These are phyloP conservation scores for Labyrinthula sp. DNA, from an alignment of 352 stramenopile genomes.

Conservation along the genomic window DNA sequence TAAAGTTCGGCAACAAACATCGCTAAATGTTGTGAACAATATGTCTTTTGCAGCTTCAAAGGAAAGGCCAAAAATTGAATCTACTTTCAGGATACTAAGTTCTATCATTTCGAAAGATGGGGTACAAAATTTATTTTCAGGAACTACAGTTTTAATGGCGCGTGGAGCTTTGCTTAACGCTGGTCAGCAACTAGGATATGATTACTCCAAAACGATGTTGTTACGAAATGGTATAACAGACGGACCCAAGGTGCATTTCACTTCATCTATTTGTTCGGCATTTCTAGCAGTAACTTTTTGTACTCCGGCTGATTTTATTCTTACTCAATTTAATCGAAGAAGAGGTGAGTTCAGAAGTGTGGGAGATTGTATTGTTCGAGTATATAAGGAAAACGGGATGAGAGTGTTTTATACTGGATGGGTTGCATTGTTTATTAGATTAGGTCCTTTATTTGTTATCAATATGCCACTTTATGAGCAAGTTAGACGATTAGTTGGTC, in stretches of 20 bases:
- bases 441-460: constrained; percentile 25
- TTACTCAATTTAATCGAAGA: constrained; percentile 28
- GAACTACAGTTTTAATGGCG: constrained; percentile 19
- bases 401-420: constrained; percentile 27
- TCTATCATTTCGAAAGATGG: constrained; percentile 3
- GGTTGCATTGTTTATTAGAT: constrained; percentile 18
- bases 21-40: not conserved
- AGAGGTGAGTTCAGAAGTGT: too few relatives aligned
- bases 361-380: constrained; percentile 3
- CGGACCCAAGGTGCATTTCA: constrained; percentile 19
- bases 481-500: constrained; percentile 12
- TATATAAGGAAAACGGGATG: constrained; percentile 13
- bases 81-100: not conserved
- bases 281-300: constrained; percentile 21
- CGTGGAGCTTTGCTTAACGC: constrained; percentile 27
- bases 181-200: constrained; percentile 30
- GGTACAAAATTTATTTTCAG: constrained; percentile 11
- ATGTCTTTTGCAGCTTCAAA: not conserved
- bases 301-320: constrained; percentile 27
- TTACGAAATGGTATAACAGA: not conserved
- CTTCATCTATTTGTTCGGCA: constrained; percentile 14
- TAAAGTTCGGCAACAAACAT: constrained; percentile 29
- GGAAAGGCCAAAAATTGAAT: not conserved
- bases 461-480: constrained; percentile 30
- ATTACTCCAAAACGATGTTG: constrained; percentile 27